Evolutionary conservation across 352 stramenopile genomes (phyloP).

Genomic region (Globisporangium abappressorium): DNA sequence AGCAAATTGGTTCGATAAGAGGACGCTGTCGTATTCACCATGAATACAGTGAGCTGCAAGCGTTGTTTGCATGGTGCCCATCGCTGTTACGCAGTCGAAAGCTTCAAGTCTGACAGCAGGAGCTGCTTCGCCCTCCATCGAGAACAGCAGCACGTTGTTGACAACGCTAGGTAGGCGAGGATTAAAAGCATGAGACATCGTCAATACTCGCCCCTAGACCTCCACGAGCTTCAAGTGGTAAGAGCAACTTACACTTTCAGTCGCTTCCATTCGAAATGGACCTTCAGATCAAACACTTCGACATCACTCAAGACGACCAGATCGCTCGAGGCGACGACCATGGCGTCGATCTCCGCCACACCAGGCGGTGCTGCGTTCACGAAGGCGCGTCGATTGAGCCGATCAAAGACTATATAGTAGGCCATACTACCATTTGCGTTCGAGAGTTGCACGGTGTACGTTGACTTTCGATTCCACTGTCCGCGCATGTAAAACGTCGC

Average conservation of each 20-base stretch:
- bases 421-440: not conserved
- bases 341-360: not conserved
- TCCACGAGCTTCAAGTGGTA: too few species aligned
- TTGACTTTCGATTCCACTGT: conserved; percentile 4
- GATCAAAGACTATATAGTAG: conserved; percentile 14
- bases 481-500: conserved; percentile 20
- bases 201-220: too few species aligned
- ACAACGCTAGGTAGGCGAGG: not conserved
- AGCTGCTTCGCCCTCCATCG: conserved; percentile 4
- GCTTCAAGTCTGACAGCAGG: not conserved
- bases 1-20: conserved; percentile 3
- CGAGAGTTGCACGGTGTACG: conserved; percentile 6
- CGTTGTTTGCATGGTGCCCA: not conserved
- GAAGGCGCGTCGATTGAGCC: not conserved
- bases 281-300: conserved; percentile 17
- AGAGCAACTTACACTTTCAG: conserved; percentile 20
- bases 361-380: not conserved
- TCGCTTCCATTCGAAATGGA: conserved; percentile 16
- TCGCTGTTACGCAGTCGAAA: conserved; percentile 23
- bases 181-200: too few species aligned
- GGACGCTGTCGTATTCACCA: conserved; percentile 9
- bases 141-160: conserved; percentile 11
- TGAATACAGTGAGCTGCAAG: not conserved
- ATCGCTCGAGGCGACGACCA: not conserved
- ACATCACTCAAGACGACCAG: conserved; percentile 12